Base-by-base conservation (phyloP, 106 monocot species). In the Dendrobium catenatum region DNA sequence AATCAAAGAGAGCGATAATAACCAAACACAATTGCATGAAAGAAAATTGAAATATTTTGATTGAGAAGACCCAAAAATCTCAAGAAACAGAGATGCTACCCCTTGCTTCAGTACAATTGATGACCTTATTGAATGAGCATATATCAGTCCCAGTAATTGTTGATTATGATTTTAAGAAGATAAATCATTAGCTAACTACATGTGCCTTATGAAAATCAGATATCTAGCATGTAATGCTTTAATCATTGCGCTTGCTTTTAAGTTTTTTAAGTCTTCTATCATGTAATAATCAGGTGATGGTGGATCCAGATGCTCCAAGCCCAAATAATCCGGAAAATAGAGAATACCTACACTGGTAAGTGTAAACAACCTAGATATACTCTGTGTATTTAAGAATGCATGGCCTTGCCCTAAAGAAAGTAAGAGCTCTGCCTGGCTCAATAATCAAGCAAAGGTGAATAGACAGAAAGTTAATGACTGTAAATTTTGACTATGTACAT, bases 291-390 rank as follows among this genome's bases (percentile, higher is more conserved):
- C 75, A 91, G 94, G 91, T 89, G 26, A 91, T 94, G 91, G 88
- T 94, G 16, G 91, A 94, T 68, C 91, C 94, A 17, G 94, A 94
- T 81, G 87, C 94, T 2, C 94, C 94, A 54, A 94, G 85, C 40
- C 94, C 94, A 13, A 91, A 83, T 64, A 91, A 91, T 78, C 94
- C 94, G 61, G 85, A 75, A 0, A 73, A 85, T 18, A 89, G 91
- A 54, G 94, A 94, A 76, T 85, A 90, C 55, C 76, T 93, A 19
- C 88, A 93, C 10, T 93, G 93, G 93, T 93, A 67, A 77, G 79
- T 7, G 44, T 58, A 64, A 47, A 27, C 43, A 42, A 22, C 17
- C 5, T 5, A 22, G 6, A 64, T 13, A 6, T 61, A 61, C 5
- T 61, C 22, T n/a, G 61, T 61, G 61, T 16, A 11, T 19, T 22